Evolutionary conservation across 2,329 filamentous ascomycete genomes (phyloP).

Genomic region (Ceratocystis eucalypticola): DNA sequence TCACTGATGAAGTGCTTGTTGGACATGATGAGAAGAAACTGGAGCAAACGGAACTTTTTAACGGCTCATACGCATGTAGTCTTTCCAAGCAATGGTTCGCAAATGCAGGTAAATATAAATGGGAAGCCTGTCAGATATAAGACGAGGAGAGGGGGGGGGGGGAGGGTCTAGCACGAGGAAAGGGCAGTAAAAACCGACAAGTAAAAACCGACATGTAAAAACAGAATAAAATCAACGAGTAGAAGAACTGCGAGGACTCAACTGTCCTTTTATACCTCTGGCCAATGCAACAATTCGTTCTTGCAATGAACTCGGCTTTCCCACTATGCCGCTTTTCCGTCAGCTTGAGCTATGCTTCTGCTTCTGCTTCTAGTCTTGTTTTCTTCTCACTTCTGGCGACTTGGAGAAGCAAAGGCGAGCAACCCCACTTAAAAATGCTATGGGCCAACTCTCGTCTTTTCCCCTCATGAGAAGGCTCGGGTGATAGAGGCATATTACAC

Average conservation of each 20-base stretch:
- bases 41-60: neutral
- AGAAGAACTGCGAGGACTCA: neutral
- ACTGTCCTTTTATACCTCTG: neutral
- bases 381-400: neutral
- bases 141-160: neutral
- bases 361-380: neutral
- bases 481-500: neutral
- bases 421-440: neutral
- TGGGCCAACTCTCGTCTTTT: neutral
- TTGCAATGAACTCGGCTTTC: neutral
- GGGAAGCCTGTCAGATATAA: neutral
- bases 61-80: neutral
- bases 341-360: neutral
- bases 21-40: constrained; percentile 29
- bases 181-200: neutral
- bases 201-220: neutral
- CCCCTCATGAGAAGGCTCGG: too few species aligned
- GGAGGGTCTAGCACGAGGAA: neutral
- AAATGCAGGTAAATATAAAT: neutral
- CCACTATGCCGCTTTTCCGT: neutral
- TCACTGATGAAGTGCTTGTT: constrained; percentile 84
- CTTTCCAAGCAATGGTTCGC: neutral
- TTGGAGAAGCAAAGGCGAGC: neutral
- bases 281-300: neutral
- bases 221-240: neutral